Conservation (phyloP, 495 filamentous ascomycete genomes). For the Barbatosphaeria neglecta region DNA sequence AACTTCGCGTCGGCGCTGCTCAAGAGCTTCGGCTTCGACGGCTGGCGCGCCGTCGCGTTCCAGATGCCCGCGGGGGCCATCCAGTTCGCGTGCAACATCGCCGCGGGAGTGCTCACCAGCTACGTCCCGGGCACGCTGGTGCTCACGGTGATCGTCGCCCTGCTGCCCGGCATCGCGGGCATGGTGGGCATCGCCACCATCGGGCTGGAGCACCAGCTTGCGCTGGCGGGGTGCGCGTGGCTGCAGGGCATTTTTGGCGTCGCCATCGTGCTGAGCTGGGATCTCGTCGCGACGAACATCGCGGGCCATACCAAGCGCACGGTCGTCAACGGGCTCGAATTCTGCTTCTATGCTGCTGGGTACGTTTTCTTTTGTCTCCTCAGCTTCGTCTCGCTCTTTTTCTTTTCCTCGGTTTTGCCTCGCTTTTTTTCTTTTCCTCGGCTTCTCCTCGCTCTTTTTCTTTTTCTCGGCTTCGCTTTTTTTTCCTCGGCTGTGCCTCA, state of each 20-base stretch:
- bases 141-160: slow-evolving; percentile 36
- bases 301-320: slow-evolving; percentile 14
- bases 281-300: slow-evolving; percentile 10
- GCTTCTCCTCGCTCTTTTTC: background rate
- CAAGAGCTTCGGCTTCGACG: slow-evolving; percentile 38
- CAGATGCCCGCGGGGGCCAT: slow-evolving; percentile 1
- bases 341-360: slow-evolving; percentile 40
- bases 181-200: slow-evolving; percentile 43
- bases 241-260: slow-evolving; percentile 42
- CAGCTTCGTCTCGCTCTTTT: background rate
- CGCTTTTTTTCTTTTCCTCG: background rate
- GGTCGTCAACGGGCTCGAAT: slow-evolving; percentile 26
- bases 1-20: slow-evolving; percentile 45
- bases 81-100: slow-evolving; percentile 14
- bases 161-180: slow-evolving; percentile 30
- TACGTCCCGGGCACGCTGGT: slow-evolving; percentile 29
- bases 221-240: slow-evolving; percentile 43
- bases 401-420: background rate
- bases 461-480: no score
- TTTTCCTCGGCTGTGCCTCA: no score
- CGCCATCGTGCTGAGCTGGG: slow-evolving; percentile 19
- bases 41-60: background rate
- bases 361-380: background rate
- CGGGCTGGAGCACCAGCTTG: slow-evolving; percentile 26
- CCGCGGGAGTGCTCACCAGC: slow-evolving; percentile 41